Evolutionary conservation across 257 asterid species (phyloP).

Genomic region (Scutellaria barbata): DNA sequence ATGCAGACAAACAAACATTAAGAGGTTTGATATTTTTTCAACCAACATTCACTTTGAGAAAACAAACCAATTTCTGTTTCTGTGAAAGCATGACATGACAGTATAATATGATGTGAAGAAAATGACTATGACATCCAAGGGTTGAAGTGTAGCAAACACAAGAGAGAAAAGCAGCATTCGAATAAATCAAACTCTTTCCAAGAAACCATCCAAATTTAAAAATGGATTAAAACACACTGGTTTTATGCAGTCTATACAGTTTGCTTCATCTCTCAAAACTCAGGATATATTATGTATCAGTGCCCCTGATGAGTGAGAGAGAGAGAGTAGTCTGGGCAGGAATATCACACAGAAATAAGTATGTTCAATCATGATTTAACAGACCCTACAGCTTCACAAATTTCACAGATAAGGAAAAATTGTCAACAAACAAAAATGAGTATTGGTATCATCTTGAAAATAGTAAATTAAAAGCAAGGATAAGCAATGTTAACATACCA

Average conservation of each 20-base stretch:
- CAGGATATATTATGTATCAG: background rate
- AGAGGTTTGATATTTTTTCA: background rate
- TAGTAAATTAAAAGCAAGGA: slow-evolving; percentile 17
- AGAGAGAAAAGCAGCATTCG: background rate
- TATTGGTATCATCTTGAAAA: slow-evolving; percentile 24
- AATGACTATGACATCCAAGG: background rate
- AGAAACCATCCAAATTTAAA: background rate
- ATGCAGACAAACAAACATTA: background rate
- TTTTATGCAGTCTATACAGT: background rate
- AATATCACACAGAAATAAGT: background rate
- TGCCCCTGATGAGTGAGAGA: background rate
- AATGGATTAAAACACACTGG: background rate
- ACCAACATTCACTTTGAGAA: background rate
- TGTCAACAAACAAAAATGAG: slow-evolving; percentile 18
- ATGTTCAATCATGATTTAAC: slow-evolving; percentile 15
- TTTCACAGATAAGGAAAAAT: slow-evolving; percentile 18
- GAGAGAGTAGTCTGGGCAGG: background rate
- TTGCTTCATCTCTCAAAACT: background rate
- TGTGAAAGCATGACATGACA: background rate
- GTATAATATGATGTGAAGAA: slow-evolving; percentile 4
- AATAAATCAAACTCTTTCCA: background rate
- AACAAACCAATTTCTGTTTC: background rate
- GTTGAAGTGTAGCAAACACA: slow-evolving; percentile 3
- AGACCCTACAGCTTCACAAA: slow-evolving; percentile 16
- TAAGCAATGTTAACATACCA: slow-evolving; percentile 53